Evolutionary conservation across 1,284 basidiomycete genomes (phyloP), one percentile per base, ranked within the genome.

Genomic region (Ceratobasidium sp.): DNA sequence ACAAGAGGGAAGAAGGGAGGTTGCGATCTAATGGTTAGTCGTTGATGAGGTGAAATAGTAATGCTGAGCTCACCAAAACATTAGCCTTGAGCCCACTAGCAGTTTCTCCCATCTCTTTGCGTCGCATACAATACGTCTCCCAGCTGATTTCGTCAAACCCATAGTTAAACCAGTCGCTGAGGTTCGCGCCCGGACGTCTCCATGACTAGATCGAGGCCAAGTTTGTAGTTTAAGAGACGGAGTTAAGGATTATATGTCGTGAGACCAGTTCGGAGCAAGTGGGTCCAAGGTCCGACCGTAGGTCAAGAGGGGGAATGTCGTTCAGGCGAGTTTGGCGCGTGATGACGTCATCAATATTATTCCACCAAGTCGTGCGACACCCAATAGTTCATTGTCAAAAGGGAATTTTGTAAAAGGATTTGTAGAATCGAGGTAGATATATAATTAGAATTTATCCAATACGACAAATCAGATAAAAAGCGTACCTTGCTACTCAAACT

Each of bases 151-250:
- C 98, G 82, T 99, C 97, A 81, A 99, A 99, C 0, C 98, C 98
- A 80, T 98, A 99, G 84, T 99, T 99, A 85, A 99, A 99, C 92
- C 95, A 99, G 84, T 99, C 97, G 79, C 93, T 94, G 74, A 99
- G 86, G 84, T 99, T 96, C 7, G 95, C 92, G 19, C 98, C 98
- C 9, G 97, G 93, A 72, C 92, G 85, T 75, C 97, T 87, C 98
- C 98, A 99, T 1, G 69, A 72, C 69, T 72, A 22, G 6, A n/a
- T 15, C 29, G 27, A 3, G 44, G 27, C 53, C 31, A 47, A 57
- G 24, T 47, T 24, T n/a, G 7, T 7, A 17, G 54, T 56, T 5
- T 27, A 8, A 17, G 57, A 44, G 57, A 41, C 6, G 36, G 11
- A 11, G 36, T 41, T 41, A 4, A 11, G 11, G 36, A 41, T 4